phyloP scores from a whole-genome alignment of 805 yeast species.

The Debaryomyces hansenii region DNA sequence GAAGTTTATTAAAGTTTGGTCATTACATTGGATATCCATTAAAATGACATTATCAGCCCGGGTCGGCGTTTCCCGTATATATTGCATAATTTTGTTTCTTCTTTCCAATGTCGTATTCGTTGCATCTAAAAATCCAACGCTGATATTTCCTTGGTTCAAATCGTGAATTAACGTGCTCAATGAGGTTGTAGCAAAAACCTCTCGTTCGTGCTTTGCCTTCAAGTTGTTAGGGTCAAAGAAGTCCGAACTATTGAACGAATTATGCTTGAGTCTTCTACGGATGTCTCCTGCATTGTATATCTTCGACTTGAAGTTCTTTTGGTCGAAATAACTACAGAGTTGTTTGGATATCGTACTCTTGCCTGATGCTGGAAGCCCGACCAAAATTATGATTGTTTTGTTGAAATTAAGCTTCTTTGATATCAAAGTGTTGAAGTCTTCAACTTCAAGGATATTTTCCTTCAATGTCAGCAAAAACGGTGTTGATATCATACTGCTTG shows the following conservation, averaged over 20 bases:
- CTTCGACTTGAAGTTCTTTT: slow-evolving; percentile 21
- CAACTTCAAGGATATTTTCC: not conserved
- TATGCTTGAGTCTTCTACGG: slow-evolving; percentile 33
- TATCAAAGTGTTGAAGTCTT: not conserved
- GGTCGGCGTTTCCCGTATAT: slow-evolving; percentile 14
- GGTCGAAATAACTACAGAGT: slow-evolving; percentile 28
- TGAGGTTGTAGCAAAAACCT: slow-evolving; percentile 34
- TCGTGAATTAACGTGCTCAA: slow-evolving; percentile 32
- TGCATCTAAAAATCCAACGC: slow-evolving; percentile 44
- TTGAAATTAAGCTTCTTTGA: not conserved
- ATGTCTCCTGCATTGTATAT: slow-evolving; percentile 55
- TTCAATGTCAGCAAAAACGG: slow-evolving; percentile 3
- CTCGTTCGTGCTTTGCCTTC: slow-evolving; percentile 31
- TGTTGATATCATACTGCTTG: slow-evolving; percentile 6
- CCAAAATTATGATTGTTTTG: slow-evolving; percentile 21
- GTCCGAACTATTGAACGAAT: slow-evolving; percentile 28
- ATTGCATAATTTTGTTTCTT: slow-evolving; percentile 29
- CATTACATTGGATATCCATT: slow-evolving; percentile 61
- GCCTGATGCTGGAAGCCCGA: slow-evolving; percentile 45
- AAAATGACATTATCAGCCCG: slow-evolving; percentile 45
- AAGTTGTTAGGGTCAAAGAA: slow-evolving; percentile 39
- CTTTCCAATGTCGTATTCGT: slow-evolving; percentile 41
- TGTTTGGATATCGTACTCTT: slow-evolving; percentile 40
- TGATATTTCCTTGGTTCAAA: slow-evolving; percentile 22
- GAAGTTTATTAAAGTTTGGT: slow-evolving; percentile 50